Evolutionary conservation across 1,284 basidiomycete genomes (phyloP), one percentile per base, ranked within the genome.

Genomic region (Omphalotus olearius): DNA sequence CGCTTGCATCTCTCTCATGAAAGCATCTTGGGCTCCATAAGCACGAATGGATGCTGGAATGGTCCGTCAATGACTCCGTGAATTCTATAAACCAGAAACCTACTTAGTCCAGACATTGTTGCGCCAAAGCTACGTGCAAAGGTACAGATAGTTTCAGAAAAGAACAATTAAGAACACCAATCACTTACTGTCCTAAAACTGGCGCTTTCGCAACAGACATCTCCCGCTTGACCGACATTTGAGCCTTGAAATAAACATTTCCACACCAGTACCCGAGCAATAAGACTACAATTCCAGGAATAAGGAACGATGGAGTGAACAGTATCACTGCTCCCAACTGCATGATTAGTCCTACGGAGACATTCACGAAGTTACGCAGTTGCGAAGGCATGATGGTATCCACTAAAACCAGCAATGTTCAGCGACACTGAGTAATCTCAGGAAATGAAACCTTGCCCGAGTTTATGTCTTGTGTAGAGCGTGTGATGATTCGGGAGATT

Each of bases 151-250:
- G 9, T 9, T 9, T 10, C 2, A 10, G 30, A 33, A 2, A 33
- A 9, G 30, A 9, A 44, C n/a, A 44, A 13, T 23, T n/a, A 11
- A 28, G 16, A 14, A 28, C 4, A n/a, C 17, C 16, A 16, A 41
- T 13, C 18, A 63, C 69, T 47, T 58, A 71, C 69, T 50, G 48
- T 10, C 40, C 82, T 52, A 87, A 73, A 4, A 89, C 76, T 0
- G 85, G 85, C 3, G 81, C 73, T 54, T 75, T 76, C 3, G 13
- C 78, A 63, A 85, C 86, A 39, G 78, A 82, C 83, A 83, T 83
- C 62, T 87, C 82, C 16, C 83, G 75, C 61, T 90, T 91, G 45
- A 89, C 83, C 10, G 82, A 80, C 28, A 91, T 70, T 63, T 91
- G 88, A 17, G 82, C 82, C 59, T 80, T 80, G 60, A 91, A 86